Percentiles rank a stretch among this genome's conserved stretches.
phyloP scores from a whole-genome alignment of 208 protist genomes.

The Spongospora subterranea region DNA sequence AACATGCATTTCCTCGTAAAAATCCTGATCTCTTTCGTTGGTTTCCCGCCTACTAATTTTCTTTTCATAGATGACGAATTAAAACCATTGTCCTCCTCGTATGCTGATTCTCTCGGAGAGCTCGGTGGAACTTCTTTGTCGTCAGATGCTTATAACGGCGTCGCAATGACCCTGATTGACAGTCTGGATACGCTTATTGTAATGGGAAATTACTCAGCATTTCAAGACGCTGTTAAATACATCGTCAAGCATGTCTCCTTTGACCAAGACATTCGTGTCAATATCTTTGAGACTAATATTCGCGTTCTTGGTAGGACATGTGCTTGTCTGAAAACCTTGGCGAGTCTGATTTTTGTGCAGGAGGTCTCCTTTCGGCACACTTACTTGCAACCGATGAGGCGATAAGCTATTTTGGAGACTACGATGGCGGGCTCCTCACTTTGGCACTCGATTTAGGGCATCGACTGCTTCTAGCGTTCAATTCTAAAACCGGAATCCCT shows the following conservation, averaged over 20 bases:
- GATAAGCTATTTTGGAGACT: constrained; percentile 7
- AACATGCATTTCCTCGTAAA: constrained; percentile 59
- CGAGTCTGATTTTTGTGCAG: not conserved
- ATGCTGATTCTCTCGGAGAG: constrained; percentile 63
- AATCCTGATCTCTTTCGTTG: not conserved
- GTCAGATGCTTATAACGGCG: constrained; percentile 57
- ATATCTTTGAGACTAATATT: constrained; percentile 72
- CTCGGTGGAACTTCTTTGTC: constrained; percentile 46
- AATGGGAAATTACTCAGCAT: constrained; percentile 67
- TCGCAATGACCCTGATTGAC: constrained; percentile 75
- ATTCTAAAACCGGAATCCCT: constrained; percentile 63
- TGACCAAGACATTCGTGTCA: constrained; percentile 66
- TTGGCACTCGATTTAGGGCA: constrained; percentile 66
- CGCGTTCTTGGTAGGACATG: constrained; percentile 56
- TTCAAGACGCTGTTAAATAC: constrained; percentile 57
- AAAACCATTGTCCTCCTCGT: constrained; percentile 40
- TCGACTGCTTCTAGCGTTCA: constrained; percentile 66
- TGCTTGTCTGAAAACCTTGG: not conserved
- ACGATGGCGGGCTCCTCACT: constrained; percentile 64
- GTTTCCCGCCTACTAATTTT: not conserved
- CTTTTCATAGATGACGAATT: constrained; percentile 30
- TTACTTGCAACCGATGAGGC: constrained; percentile 34
- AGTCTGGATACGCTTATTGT: constrained; percentile 72
- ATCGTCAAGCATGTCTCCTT: constrained; percentile 65
- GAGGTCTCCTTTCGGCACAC: constrained; percentile 67